phyloP scores from a whole-genome alignment of 305 asterid species.

The Fraxinus platypoda region DNA sequence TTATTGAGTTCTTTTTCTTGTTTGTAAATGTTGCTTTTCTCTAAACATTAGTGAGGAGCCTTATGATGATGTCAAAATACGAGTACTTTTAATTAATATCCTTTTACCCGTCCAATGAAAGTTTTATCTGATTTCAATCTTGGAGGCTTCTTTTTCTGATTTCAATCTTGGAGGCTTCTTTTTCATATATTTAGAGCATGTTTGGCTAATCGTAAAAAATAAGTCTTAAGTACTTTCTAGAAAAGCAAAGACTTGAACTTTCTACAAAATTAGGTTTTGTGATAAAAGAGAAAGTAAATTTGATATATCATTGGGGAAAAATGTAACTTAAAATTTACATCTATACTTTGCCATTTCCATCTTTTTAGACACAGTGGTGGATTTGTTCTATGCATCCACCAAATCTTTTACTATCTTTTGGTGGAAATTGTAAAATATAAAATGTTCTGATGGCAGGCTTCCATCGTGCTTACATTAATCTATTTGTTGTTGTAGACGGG shows the following conservation, averaged over 20 bases:
- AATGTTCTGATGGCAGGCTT: background rate
- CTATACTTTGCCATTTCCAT: background rate
- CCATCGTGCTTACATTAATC: background rate
- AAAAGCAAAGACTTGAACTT: background rate
- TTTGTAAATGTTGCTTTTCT: background rate
- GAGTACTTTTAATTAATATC: background rate
- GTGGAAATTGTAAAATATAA: background rate
- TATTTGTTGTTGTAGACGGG: slow-evolving; percentile 23
- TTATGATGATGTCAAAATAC: background rate
- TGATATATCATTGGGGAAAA: background rate
- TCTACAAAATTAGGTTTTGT: background rate
- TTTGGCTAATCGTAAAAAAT: background rate
- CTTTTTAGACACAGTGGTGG: background rate
- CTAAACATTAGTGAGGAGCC: background rate
- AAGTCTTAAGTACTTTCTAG: background rate
- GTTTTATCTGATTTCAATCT: background rate
- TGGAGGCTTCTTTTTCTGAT: too few species aligned
- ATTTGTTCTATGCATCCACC: background rate
- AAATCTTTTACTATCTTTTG: background rate
- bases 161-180: background rate
- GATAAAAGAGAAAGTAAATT: background rate
- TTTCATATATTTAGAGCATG: background rate
- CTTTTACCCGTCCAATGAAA: background rate
- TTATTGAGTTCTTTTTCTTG: background rate
- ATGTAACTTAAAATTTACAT: background rate